These are phyloP conservation scores for Monosporascus ibericus DNA, from an alignment of 2,329 filamentous ascomycete genomes.

Conservation along the genomic window DNA sequence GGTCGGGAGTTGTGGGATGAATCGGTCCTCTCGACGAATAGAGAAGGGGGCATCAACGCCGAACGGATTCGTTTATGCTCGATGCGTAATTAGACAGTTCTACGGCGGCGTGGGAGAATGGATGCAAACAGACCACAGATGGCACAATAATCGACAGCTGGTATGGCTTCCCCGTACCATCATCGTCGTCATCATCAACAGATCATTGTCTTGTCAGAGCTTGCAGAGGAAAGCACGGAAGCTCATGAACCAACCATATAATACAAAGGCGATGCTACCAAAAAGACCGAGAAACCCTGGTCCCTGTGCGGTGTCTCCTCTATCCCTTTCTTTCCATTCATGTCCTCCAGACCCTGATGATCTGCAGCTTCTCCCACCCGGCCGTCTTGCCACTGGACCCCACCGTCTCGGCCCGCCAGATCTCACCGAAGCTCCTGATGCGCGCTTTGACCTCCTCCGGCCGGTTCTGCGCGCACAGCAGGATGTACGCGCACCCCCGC, in stretches of 20 bases:
- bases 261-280: background rate
- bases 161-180: constrained; percentile 17
- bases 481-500: constrained; percentile 77
- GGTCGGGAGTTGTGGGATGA: no score
- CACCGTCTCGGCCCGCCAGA: constrained; percentile 73
- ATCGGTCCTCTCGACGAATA: no score
- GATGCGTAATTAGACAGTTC: constrained; percentile 10
- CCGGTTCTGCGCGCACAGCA: constrained; percentile 87
- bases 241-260: constrained; percentile 4
- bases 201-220: constrained; percentile 8
- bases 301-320: background rate
- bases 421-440: constrained; percentile 45
- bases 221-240: constrained; percentile 13
- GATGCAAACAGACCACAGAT: constrained; percentile 13
- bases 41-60: background rate
- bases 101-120: constrained; percentile 22
- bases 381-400: constrained; percentile 78
- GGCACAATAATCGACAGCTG: constrained; percentile 15
- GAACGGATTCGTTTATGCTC: background rate
- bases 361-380: constrained; percentile 90
- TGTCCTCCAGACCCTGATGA: constrained; percentile 74
- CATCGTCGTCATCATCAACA: constrained; percentile 1
- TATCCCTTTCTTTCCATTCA: background rate
- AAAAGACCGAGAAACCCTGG: background rate
- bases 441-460: constrained; percentile 65